A percentile compares a stretch with the other conserved stretches of the same genome.
These are phyloP conservation scores for Phanerodontia chrysosporium DNA, from an alignment of 768 basidiomycete species.

Conservation along the genomic window DNA sequence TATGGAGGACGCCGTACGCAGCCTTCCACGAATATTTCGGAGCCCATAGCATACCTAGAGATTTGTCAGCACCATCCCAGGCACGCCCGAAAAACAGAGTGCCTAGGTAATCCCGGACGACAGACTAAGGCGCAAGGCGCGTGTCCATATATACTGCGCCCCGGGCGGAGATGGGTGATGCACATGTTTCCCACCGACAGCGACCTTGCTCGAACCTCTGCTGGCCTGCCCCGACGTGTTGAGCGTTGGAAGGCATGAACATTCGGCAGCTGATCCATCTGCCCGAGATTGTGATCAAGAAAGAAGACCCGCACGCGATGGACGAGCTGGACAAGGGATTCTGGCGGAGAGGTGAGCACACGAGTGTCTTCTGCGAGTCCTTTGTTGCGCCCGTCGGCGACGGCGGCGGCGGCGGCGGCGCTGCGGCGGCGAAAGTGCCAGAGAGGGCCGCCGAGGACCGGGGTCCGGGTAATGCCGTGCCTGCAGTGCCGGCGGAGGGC, in stretches of 20 bases:
- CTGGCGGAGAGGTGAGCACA: neutral
- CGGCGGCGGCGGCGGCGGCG: neutral
- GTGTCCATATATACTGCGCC: neutral
- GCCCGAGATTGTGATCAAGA: neutral
- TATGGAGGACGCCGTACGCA: neutral
- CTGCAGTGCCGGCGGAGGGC: neutral
- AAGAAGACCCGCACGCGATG: neutral
- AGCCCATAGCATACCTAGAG: neutral
- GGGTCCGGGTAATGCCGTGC: neutral
- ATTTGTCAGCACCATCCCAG: conserved; percentile 5
- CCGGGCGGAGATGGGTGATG: neutral
- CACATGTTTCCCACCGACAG: neutral
- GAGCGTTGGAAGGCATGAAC: neutral
- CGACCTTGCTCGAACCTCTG: neutral
- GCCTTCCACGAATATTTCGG: neutral
- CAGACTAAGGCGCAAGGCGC: neutral
- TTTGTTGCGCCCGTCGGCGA: neutral
- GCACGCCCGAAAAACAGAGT: neutral
- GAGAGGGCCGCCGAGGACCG: conserved; percentile 3
- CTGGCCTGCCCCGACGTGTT: neutral
- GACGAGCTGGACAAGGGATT: neutral
- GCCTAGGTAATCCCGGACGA: neutral
- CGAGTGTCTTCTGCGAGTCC: neutral
- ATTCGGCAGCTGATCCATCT: neutral
- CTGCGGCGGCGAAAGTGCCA: neutral